Evolutionary conservation across 441 rosid genomes (phyloP).

Genomic region (Populus tomentosa): DNA sequence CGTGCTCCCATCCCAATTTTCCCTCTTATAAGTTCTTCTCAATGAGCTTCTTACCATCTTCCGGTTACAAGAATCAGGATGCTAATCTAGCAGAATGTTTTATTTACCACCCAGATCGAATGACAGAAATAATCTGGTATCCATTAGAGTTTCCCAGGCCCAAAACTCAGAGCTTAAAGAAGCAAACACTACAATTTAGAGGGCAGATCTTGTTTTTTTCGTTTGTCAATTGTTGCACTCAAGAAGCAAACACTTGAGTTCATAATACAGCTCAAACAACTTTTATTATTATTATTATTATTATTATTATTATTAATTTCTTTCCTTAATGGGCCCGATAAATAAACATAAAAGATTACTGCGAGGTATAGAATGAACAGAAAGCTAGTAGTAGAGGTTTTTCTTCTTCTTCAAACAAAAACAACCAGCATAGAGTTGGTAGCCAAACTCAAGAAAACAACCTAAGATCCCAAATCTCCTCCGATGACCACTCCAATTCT

Average conservation of each 20-base stretch:
- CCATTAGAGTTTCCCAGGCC: not conserved
- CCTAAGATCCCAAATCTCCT: not conserved
- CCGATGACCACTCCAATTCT: conserved; percentile 8
- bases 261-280: no score
- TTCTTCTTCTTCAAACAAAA: no score
- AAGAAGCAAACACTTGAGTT: not conserved
- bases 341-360: no score
- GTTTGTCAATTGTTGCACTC: not conserved
- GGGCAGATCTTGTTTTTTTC: no score
- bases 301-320: no score
- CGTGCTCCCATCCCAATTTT: not conserved
- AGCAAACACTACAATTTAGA: no score
- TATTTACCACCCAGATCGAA: not conserved
- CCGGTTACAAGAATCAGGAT: not conserved
- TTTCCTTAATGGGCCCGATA: no score
- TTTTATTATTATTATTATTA: no score
- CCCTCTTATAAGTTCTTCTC: not conserved
- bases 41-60: not conserved
- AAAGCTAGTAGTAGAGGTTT: no score
- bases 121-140: not conserved
- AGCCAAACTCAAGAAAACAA: not conserved
- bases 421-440: not conserved
- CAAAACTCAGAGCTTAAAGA: no score
- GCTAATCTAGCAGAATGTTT: not conserved
- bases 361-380: no score